phyloP scores from a whole-genome alignment of 2,329 filamentous ascomycete genomes.

The Pseudocercospora eumusae region DNA sequence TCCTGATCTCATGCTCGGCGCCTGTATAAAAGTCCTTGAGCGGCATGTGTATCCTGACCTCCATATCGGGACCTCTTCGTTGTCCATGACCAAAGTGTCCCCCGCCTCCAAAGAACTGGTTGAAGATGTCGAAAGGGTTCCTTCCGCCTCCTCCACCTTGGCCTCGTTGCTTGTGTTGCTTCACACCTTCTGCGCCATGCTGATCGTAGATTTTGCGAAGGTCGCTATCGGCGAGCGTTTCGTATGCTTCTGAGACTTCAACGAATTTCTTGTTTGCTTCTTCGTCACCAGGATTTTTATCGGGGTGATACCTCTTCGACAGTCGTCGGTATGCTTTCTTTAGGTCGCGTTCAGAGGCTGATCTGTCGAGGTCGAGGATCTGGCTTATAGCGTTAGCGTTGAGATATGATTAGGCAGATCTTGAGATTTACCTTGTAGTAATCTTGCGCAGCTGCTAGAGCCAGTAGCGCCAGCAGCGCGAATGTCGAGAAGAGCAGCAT shows the following conservation, averaged over 20 bases:
- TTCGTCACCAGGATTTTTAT: conserved; percentile 90
- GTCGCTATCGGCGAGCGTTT: conserved; percentile 77
- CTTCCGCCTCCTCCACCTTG: conserved; percentile 62
- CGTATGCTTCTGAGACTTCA: conserved; percentile 91
- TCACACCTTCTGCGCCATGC: conserved; percentile 86
- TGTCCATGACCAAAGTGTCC: conserved; percentile 73
- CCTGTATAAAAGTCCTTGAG: conserved; percentile 93
- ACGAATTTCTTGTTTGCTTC: conserved; percentile 88
- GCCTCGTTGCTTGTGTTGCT: conserved; percentile 75
- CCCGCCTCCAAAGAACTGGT: conserved; percentile 89
- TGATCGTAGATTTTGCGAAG: conserved; percentile 89
- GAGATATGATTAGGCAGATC: not conserved
- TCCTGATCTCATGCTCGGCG: conserved; percentile 77
- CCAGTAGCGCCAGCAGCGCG: conserved; percentile 46
- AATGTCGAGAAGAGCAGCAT: conserved; percentile 50
- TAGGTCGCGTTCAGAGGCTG: conserved; percentile 81
- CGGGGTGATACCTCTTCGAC: conserved; percentile 94
- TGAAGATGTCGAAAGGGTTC: conserved; percentile 96
- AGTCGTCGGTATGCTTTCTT: conserved; percentile 90
- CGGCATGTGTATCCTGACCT: conserved; percentile 76
- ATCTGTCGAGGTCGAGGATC: conserved; percentile 76
- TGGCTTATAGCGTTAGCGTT: conserved; percentile 49
- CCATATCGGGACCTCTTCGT: conserved; percentile 82
- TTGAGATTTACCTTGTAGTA: conserved; percentile 70
- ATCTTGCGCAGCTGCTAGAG: conserved; percentile 60